A percentile compares a stretch with the other conserved stretches of the same genome.
phyloP scores from a whole-genome alignment of 2,329 filamentous ascomycete species.

The Pseudogymnoascus sp. region DNA sequence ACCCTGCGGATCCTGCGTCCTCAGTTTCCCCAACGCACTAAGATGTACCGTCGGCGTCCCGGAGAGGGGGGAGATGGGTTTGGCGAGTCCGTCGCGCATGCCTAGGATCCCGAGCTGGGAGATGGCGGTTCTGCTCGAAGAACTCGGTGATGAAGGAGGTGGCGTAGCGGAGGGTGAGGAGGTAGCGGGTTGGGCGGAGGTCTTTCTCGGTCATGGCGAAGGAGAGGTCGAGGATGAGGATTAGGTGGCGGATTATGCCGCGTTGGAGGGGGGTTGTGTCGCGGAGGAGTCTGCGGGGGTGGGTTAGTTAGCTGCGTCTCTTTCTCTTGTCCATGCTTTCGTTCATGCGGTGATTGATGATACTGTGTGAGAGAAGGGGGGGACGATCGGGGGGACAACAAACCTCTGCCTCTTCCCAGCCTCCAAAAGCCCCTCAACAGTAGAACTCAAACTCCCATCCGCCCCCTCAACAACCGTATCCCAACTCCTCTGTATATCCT shows the following conservation, averaged over 20 bases:
- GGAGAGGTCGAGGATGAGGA: constrained; percentile 86
- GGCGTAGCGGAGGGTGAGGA: constrained; percentile 75
- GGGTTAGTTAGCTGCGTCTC: background rate
- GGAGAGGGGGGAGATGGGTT: constrained; percentile 80
- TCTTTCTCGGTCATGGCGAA: constrained; percentile 95
- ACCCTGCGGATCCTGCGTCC: constrained; percentile 62
- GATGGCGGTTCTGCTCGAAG: constrained; percentile 97
- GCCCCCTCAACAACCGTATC: constrained; percentile 71
- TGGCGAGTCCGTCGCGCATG: constrained; percentile 85
- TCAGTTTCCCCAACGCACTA: constrained; percentile 62
- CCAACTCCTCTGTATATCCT: constrained; percentile 61
- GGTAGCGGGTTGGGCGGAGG: constrained; percentile 78
- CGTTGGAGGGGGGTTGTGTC: constrained; percentile 94
- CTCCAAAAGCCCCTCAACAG: constrained; percentile 68
- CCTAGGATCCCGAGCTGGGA: constrained; percentile 88
- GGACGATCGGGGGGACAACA: constrained; percentile 17
- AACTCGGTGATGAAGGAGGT: constrained; percentile 87
- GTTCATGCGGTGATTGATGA: background rate
- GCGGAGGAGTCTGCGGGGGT: constrained; percentile 61
- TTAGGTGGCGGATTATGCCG: constrained; percentile 93
- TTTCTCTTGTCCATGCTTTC: background rate
- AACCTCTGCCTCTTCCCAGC: constrained; percentile 72
- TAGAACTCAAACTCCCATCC: constrained; percentile 68
- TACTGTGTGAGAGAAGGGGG: background rate
- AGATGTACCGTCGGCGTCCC: constrained; percentile 90